phyloP scores from a whole-genome alignment of 257 asterid genomes.

The Echium plantagineum region DNA sequence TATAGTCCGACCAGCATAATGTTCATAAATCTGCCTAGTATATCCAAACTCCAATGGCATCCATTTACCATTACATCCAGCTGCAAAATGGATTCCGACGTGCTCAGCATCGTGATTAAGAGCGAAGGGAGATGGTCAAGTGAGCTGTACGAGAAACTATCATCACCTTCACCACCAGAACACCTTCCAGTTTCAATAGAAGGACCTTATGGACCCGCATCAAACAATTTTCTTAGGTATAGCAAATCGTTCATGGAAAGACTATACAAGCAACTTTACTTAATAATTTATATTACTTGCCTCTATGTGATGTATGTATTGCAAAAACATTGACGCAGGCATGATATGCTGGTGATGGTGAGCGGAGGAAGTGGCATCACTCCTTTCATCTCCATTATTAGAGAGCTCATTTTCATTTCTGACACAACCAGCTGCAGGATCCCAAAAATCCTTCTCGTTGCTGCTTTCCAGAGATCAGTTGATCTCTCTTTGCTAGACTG shows the following conservation, averaged over 20 bases:
- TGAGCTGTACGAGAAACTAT: conserved; percentile 20
- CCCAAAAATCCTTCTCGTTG: conserved; percentile 31
- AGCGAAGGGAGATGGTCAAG: conserved; percentile 28
- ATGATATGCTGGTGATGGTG: conserved; percentile 42
- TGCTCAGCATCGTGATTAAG: conserved; percentile 21
- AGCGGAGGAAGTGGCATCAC: conserved; percentile 78
- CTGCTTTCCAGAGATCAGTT: conserved; percentile 35
- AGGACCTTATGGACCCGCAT: conserved; percentile 54
- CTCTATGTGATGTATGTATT: neutral
- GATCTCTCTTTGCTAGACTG: conserved; percentile 39
- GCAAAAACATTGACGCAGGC: conserved; percentile 15
- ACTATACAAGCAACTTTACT: neutral
- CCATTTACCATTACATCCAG: conserved; percentile 31
- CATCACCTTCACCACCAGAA: conserved; percentile 16
- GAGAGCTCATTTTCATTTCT: conserved; percentile 28
- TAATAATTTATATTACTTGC: neutral
- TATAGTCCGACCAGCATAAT: conserved; percentile 22
- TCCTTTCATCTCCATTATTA: conserved; percentile 45
- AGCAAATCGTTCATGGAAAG: too few species aligned
- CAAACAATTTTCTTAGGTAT: conserved; percentile 34
- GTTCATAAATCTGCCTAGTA: conserved; percentile 24
- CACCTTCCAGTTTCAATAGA: conserved; percentile 38
- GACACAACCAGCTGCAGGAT: conserved; percentile 8
- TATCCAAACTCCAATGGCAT: conserved; percentile 38
- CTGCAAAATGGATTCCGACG: conserved; percentile 22